phyloP scores from a whole-genome alignment of 1,284 basidiomycete genomes.

The Cystobasidium sp. region DNA sequence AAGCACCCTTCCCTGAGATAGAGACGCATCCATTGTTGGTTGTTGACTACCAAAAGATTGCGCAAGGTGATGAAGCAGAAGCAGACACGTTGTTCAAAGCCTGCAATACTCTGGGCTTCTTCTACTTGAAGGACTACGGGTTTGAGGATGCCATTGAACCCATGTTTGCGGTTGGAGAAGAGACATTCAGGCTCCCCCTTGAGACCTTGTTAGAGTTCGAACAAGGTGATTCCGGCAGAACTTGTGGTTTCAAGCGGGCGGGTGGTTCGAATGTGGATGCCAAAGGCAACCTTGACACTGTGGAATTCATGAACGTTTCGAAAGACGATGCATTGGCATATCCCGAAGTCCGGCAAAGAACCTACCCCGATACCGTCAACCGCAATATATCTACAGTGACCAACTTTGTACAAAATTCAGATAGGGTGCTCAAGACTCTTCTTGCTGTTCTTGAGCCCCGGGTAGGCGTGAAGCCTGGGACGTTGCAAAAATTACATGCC shows the following conservation, averaged over 20 bases:
- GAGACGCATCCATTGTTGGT: slow-evolving; percentile 63
- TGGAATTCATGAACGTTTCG: slow-evolving; percentile 67
- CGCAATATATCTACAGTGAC: slow-evolving; percentile 43
- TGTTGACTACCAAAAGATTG: slow-evolving; percentile 62
- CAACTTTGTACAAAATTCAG: slow-evolving; percentile 40
- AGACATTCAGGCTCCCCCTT: slow-evolving; percentile 65
- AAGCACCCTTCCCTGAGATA: slow-evolving; percentile 62
- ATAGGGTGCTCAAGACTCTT: slow-evolving; percentile 44
- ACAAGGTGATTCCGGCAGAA: slow-evolving; percentile 67
- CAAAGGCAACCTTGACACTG: slow-evolving; percentile 65
- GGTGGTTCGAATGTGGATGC: slow-evolving; percentile 69
- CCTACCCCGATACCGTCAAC: slow-evolving; percentile 42
- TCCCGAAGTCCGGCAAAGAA: slow-evolving; percentile 46
- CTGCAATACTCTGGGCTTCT: slow-evolving; percentile 50
- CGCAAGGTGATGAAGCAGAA: slow-evolving; percentile 48
- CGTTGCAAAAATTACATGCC: slow-evolving; percentile 45
- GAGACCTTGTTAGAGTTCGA: slow-evolving; percentile 70
- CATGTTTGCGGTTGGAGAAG: slow-evolving; percentile 68
- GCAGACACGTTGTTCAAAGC: slow-evolving; percentile 47
- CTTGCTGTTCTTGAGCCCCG: slow-evolving; percentile 45
- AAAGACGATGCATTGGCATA: slow-evolving; percentile 47
- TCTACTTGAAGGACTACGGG: slow-evolving; percentile 63
- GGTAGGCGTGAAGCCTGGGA: slow-evolving; percentile 44
- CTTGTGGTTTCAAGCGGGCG: slow-evolving; percentile 63
- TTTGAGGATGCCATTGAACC: slow-evolving; percentile 59